phyloP scores from a whole-genome alignment of 1,139 yeast species.

The Candida pseudoviswanathii region DNA sequence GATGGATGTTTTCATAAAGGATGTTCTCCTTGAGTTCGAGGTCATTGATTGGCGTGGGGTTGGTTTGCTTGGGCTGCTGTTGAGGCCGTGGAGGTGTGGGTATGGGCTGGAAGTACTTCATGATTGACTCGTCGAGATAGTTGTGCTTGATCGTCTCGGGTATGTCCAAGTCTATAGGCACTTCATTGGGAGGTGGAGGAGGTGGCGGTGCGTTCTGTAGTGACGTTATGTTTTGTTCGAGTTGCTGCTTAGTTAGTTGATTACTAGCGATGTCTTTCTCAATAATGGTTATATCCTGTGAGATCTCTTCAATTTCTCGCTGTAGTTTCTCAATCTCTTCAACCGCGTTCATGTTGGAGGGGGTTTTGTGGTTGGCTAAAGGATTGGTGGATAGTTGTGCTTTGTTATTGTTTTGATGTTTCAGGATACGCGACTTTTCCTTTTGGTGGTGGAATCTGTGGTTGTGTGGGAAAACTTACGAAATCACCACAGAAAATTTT shows the following conservation, averaged over 20 bases:
- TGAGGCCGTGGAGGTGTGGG: neutral
- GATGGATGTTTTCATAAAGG: slow-evolving; percentile 37
- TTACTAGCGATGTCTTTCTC: slow-evolving; percentile 16
- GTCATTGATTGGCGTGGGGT: slow-evolving; percentile 10
- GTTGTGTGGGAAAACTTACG: too few species aligned
- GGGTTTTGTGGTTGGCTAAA: neutral
- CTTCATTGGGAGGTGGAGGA: slow-evolving; percentile 7
- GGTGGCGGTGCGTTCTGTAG: slow-evolving; percentile 4
- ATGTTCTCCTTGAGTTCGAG: slow-evolving; percentile 34
- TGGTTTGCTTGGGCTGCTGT: neutral
- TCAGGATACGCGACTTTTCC: neutral
- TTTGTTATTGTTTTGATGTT: neutral
- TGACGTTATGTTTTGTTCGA: slow-evolving; percentile 6
- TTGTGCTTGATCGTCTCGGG: slow-evolving; percentile 26
- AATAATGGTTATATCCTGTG: slow-evolving; percentile 19
- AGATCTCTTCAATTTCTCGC: slow-evolving; percentile 14
- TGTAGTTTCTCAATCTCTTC: slow-evolving; percentile 3
- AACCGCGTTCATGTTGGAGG: slow-evolving; percentile 1
- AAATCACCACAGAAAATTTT: neutral
- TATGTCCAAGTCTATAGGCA: slow-evolving; percentile 15
- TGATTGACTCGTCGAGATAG: slow-evolving; percentile 28
- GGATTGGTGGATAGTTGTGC: neutral
- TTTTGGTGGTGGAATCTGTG: too few species aligned
- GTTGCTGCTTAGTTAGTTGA: slow-evolving; percentile 16
- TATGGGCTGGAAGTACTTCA: slow-evolving; percentile 22